Evolutionary conservation across 257 asterid species (phyloP).

Genomic region (Sherardia arvensis): DNA sequence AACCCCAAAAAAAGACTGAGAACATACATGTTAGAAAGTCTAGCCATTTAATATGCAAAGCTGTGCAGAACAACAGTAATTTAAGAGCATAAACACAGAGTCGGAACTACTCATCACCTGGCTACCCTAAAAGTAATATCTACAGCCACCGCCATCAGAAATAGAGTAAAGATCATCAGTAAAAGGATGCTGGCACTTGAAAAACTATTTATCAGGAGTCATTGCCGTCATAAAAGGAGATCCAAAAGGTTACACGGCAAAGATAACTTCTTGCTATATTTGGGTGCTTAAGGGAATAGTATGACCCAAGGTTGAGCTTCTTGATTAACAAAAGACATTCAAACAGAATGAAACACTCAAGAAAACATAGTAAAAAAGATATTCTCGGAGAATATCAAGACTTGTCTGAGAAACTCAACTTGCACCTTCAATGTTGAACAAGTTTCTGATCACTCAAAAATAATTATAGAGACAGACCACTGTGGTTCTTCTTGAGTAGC

Average conservation of each 20-base stretch:
- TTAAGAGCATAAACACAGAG: neutral
- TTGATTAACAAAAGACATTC: neutral
- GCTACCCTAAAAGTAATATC: neutral
- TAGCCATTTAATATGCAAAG: neutral
- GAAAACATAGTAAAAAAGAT: slow-evolving; percentile 7
- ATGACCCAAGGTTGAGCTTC: neutral
- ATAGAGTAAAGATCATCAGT: neutral
- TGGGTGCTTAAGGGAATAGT: neutral
- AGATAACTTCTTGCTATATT: neutral
- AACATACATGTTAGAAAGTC: neutral
- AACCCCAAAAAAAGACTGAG: neutral
- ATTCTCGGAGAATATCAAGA: slow-evolving; percentile 5
- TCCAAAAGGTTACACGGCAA: neutral
- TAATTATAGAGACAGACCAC: neutral
- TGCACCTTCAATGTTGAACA: slow-evolving; percentile 14
- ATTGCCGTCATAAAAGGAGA: neutral
- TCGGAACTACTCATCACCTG: neutral
- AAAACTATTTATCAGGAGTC: neutral
- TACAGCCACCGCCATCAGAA: neutral
- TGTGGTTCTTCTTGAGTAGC: slow-evolving; percentile 5
- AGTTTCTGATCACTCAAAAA: slow-evolving; percentile 7
- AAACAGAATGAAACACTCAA: neutral
- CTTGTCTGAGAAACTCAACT: slow-evolving; percentile 12
- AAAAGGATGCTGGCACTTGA: neutral
- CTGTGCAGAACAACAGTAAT: neutral